Percentiles rank a stretch among this genome's conserved stretches.
Evolutionary conservation across 148 eudicot genomes (phyloP).

Genomic region (Hydrangea macrophylla): DNA sequence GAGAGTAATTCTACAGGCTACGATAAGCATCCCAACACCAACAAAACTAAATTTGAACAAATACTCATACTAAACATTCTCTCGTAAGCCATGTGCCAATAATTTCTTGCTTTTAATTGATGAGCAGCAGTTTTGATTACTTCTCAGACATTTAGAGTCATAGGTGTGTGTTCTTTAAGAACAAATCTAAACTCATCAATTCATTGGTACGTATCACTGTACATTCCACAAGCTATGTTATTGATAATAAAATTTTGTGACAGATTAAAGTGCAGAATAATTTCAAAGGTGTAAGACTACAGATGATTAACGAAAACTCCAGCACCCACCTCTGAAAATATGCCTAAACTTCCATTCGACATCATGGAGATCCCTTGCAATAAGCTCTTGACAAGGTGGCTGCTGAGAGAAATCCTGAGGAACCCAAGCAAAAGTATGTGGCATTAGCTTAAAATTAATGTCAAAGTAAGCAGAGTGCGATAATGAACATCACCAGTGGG

Average conservation of each 20-base stretch:
- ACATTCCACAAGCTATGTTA: no score
- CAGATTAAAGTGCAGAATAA: not conserved
- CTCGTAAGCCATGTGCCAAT: no score
- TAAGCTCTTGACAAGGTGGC: conserved; percentile 84
- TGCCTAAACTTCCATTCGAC: conserved; percentile 93
- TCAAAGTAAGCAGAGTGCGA: not conserved
- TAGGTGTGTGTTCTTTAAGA: no score
- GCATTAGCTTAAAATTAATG: not conserved
- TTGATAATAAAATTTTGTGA: not conserved
- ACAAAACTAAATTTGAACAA: no score
- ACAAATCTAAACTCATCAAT: no score
- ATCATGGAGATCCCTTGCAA: conserved; percentile 94
- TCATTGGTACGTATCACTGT: no score
- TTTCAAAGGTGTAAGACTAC: not conserved
- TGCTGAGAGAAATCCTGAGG: conserved; percentile 81
- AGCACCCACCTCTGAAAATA: conserved; percentile 70
- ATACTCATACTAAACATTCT: no score
- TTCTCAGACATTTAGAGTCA: no score
- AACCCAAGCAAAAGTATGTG: conserved; percentile 4
- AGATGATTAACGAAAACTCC: not conserved
- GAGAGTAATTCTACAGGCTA: no score
- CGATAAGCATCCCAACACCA: no score
- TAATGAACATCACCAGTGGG: conserved; percentile 53
- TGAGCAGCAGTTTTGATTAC: no score
- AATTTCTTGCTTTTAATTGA: no score